Evolutionary conservation across 2,329 filamentous ascomycete genomes (phyloP).

Genomic region (Hysterium pulicare): DNA sequence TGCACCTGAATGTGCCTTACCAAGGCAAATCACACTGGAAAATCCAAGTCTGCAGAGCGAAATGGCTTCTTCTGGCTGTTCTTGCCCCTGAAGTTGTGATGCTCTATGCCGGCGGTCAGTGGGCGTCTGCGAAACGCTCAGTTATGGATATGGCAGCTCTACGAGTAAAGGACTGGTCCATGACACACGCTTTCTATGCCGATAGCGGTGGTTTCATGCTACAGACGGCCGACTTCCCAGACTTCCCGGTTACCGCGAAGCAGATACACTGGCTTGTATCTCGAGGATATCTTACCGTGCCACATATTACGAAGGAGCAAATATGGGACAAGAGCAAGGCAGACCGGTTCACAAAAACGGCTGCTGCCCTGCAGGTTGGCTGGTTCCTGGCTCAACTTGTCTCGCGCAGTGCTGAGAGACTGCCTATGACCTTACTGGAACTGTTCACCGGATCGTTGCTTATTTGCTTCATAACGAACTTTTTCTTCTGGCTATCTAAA

Average conservation of each 20-base stretch:
- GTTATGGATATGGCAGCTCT: too few relatives aligned
- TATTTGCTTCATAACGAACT: slow-evolving; percentile 29
- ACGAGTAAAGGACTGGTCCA: slow-evolving; percentile 21
- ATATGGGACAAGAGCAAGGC: slow-evolving; percentile 11
- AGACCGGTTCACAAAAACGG: slow-evolving; percentile 7
- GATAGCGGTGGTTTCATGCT: slow-evolving; percentile 19
- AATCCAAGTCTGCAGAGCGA: too few relatives aligned
- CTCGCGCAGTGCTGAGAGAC: slow-evolving; percentile 15
- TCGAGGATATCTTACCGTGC: slow-evolving; percentile 11
- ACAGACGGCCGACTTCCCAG: slow-evolving; percentile 1
- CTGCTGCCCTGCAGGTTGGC: slow-evolving; percentile 8
- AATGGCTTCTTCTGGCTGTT: too few relatives aligned
- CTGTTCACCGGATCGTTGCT: slow-evolving; percentile 38
- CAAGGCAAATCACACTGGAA: too few relatives aligned
- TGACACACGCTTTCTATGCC: slow-evolving; percentile 19
- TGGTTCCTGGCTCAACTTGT: slow-evolving; percentile 11
- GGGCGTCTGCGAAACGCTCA: too few relatives aligned
- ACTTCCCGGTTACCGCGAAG: slow-evolving; percentile 15
- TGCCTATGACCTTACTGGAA: slow-evolving; percentile 37
- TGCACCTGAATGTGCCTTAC: too few relatives aligned
- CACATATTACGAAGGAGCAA: slow-evolving; percentile 17
- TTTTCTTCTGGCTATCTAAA: slow-evolving; percentile 38
- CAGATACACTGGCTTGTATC: slow-evolving; percentile 12
- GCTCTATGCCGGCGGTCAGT: too few relatives aligned
- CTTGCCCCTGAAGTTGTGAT: too few relatives aligned